Conservation (phyloP, 129 eudicot genomes). For the Escallonia herrerae region DNA sequence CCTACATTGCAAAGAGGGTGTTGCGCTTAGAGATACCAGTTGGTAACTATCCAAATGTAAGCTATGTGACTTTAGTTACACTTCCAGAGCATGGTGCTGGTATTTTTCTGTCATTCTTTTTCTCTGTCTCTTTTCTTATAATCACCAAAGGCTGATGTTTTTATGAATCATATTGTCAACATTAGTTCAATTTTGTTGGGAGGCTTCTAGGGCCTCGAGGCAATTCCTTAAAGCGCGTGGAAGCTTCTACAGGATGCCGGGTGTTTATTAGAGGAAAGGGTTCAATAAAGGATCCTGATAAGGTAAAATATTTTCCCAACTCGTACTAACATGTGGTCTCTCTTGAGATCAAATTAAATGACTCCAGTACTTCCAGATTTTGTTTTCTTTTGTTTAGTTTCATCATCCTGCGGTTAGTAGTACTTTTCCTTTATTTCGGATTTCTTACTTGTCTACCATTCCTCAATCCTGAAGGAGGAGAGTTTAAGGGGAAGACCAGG, state of each 20-base stretch:
- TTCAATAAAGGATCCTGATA: slow-evolving; percentile 78
- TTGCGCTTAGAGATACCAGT: slow-evolving; percentile 84
- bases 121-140: no score
- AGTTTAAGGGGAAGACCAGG: slow-evolving; percentile 72
- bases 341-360: background rate
- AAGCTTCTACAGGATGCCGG: slow-evolving; percentile 90
- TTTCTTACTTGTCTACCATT: background rate
- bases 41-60: slow-evolving; percentile 79
- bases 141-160: no score
- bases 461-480: slow-evolving; percentile 44
- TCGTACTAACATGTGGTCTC: slow-evolving; percentile 1
- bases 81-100: background rate
- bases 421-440: background rate
- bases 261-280: slow-evolving; percentile 89
- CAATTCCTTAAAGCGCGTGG: slow-evolving; percentile 85
- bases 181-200: slow-evolving; percentile 83
- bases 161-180: slow-evolving; percentile 5
- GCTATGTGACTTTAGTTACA: slow-evolving; percentile 5
- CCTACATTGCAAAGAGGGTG: slow-evolving; percentile 58
- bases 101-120: no score
- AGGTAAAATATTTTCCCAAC: slow-evolving; percentile 33
- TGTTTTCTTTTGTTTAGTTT: background rate
- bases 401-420: background rate
- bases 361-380: background rate
- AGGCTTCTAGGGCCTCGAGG: slow-evolving; percentile 91